phyloP scores from a whole-genome alignment of 208 protist genomes.

The Crithidia bombi region DNA sequence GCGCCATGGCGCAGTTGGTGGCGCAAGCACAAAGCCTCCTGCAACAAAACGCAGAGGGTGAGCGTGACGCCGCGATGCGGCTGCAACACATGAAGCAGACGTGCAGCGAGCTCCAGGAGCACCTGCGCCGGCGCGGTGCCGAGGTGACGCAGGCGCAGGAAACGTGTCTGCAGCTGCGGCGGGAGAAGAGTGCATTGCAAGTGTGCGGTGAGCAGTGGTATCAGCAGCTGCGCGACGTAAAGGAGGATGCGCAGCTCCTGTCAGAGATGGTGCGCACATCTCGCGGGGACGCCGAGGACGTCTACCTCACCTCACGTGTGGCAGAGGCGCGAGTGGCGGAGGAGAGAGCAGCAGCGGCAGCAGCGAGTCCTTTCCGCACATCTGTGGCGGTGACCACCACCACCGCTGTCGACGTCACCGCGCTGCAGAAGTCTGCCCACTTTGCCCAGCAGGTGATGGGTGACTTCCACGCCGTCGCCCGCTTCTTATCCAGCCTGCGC shows the following conservation, averaged over 20 bases:
- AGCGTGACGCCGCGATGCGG: conserved; percentile 43
- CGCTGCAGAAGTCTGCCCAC: conserved; percentile 27
- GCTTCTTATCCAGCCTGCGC: conserved; percentile 72
- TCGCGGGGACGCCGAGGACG: conserved; percentile 54
- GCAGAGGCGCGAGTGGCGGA: conserved; percentile 17
- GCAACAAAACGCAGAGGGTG: conserved; percentile 58
- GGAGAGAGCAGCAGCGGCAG: conserved; percentile 17
- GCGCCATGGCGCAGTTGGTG: conserved; percentile 47
- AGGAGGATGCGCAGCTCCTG: conserved; percentile 73
- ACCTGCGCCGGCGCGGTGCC: conserved; percentile 31
- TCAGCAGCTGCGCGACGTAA: conserved; percentile 62
- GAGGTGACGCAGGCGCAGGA: conserved; percentile 42
- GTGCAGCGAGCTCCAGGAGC: conserved; percentile 47
- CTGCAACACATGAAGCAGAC: conserved; percentile 56
- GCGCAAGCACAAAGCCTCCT: conserved; percentile 57
- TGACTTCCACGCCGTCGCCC: conserved; percentile 66
- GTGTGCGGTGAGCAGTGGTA: conserved; percentile 38
- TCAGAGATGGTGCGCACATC: conserved; percentile 69
- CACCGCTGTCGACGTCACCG: conserved; percentile 15
- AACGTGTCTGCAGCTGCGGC: conserved; percentile 40
- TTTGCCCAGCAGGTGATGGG: conserved; percentile 76
- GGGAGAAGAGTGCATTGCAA: conserved; percentile 42
- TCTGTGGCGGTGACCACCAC: neutral
- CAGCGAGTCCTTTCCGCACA: conserved; percentile 3
- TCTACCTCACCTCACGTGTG: conserved; percentile 34